Evolutionary conservation across 1,139 yeast genomes (phyloP).

Genomic region (Debaryomyces robertsiae): DNA sequence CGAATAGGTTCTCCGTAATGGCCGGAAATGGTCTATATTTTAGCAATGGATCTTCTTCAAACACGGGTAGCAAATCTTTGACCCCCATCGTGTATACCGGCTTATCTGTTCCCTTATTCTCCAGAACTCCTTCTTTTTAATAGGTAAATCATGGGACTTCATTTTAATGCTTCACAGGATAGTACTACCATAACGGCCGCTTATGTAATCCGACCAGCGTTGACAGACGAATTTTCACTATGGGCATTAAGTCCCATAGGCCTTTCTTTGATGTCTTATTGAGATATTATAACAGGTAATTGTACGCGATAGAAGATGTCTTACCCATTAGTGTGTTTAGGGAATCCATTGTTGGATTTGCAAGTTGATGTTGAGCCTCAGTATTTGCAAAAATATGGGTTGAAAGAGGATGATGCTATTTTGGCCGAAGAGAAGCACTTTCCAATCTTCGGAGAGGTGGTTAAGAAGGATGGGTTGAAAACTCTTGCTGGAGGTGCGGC

Average conservation of each 20-base stretch:
- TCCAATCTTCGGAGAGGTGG: constrained; percentile 81
- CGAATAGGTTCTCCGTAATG: constrained; percentile 25
- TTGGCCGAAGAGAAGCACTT: constrained; percentile 85
- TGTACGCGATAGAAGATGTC: constrained; percentile 28
- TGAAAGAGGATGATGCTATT: constrained; percentile 94
- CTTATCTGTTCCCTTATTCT: neutral
- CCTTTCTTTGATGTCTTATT: no score
- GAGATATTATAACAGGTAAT: no score
- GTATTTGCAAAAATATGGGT: constrained; percentile 74
- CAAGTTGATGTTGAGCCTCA: constrained; percentile 76
- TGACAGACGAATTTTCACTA: no score
- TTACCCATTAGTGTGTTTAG: constrained; percentile 50
- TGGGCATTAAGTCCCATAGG: no score
- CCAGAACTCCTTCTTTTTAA: no score
- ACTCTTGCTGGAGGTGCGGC: constrained; percentile 99
- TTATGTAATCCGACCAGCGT: no score
- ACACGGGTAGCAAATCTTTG: constrained; percentile 25
- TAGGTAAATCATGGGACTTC: no score
- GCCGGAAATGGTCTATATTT: constrained; percentile 51
- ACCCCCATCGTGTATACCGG: neutral
- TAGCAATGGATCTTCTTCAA: constrained; percentile 46
- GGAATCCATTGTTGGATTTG: constrained; percentile 78
- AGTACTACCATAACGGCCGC: no score
- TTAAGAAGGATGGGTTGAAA: constrained; percentile 61
- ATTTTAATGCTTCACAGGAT: no score